Evolutionary conservation across 495 filamentous ascomycete genomes (phyloP), one percentile per base, ranked within the genome.

Genomic region (Penicillium riverlandense): DNA sequence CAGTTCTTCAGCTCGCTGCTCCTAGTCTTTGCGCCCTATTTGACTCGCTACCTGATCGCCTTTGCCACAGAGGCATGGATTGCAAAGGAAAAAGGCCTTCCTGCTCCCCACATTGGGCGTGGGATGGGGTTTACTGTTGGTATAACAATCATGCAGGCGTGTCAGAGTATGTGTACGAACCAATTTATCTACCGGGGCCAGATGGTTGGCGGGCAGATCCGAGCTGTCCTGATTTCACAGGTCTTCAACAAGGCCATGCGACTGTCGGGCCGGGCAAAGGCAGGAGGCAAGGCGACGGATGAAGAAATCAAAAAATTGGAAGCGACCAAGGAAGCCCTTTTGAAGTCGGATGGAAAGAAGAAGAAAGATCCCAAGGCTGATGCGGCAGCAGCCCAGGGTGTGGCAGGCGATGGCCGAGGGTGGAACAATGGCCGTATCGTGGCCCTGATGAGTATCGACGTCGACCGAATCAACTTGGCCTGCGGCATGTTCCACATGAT

Each of bases 371-470:
- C 48, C 15, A 47, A 51, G 29, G 65, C 48, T 16, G 40, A 39
- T 1, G 29, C 29, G 11, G 29, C 32, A 36, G 61, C 52, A 10
- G 63, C 36, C 37, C 50, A 69, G 53, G 71, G 67, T 6, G 66
- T 85, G 11, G 58, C 74, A 8, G 80, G 78, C 11, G 83, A 89
- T 50, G 85, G 84, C 16, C 74, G 74, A 6, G 90, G 89, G 13
- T 97, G 91, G 91, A 79, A 80, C 36, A 97, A 96, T 55, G 91
- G 91, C 13, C 78, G 86, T 43, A 84, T 97, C 28, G 77, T 90
- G 48, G 94, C 90, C 43, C 58, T 97, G 53, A 96, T 97, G 91
- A 86, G 84, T 44, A 87, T 89, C 33, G 91, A 97, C 54, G 89
- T 90, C 11, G 90, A 90, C 63, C 85, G 90, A 40, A 73, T 97